Conservation (phyloP, 2,329 filamentous ascomycete genomes). For the Penicillium glabrum region DNA sequence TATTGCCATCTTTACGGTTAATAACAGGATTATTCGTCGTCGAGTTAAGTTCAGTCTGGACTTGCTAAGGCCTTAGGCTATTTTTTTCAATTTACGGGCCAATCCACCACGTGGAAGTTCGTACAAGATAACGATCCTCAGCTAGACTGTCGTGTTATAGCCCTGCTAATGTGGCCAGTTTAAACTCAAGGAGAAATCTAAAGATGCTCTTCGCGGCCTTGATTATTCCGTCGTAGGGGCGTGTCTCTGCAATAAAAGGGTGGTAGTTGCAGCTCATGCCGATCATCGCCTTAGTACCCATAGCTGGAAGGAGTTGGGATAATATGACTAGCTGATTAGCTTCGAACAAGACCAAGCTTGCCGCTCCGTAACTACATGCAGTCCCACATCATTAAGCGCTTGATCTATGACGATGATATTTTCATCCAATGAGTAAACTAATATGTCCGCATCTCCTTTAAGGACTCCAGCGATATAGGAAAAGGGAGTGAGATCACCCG, state of each 20-base stretch:
- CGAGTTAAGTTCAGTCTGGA: slow-evolving; percentile 63
- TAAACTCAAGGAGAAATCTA: slow-evolving; percentile 50
- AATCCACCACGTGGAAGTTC: slow-evolving; percentile 67
- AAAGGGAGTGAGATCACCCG: slow-evolving; percentile 38
- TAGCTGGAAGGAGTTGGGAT: slow-evolving; percentile 60
- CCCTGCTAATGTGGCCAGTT: slow-evolving; percentile 43
- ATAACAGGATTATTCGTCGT: slow-evolving; percentile 67
- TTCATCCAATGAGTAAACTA: slow-evolving; percentile 21
- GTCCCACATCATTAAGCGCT: slow-evolving; percentile 45
- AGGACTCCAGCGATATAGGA: slow-evolving; percentile 36
- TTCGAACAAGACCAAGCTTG: slow-evolving; percentile 51
- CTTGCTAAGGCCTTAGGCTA: slow-evolving; percentile 54
- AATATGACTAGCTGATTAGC: slow-evolving; percentile 54
- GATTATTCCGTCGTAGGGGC: slow-evolving; percentile 62
- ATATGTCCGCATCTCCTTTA: slow-evolving; percentile 41
- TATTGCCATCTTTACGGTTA: slow-evolving; percentile 40
- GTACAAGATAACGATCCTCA: slow-evolving; percentile 65
- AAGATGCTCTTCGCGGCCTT: slow-evolving; percentile 59
- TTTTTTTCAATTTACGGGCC: slow-evolving; percentile 66
- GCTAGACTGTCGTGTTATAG: slow-evolving; percentile 37
- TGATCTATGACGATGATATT: slow-evolving; percentile 27
- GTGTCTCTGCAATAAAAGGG: slow-evolving; percentile 57
- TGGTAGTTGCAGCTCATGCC: slow-evolving; percentile 58
- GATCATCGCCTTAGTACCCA: slow-evolving; percentile 59
- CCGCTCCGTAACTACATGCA: slow-evolving; percentile 45